These are phyloP conservation scores for Coprinellus micaceus DNA, from an alignment of 768 basidiomycete genomes.

Conservation along the genomic window DNA sequence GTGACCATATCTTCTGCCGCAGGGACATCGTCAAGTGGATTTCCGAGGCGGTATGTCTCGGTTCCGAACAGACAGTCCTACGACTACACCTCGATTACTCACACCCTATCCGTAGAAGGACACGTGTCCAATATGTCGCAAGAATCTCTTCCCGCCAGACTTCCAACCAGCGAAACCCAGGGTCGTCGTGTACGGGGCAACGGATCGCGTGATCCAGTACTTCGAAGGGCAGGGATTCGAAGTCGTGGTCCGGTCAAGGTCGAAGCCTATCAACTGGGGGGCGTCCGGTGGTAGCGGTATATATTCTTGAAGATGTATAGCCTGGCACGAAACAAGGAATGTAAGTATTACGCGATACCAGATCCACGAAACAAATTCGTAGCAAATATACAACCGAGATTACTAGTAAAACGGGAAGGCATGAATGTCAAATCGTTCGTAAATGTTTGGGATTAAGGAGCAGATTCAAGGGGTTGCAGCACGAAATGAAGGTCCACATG, in stretches of 20 bases:
- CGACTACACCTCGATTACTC: not conserved
- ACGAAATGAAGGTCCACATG: too few relatives aligned
- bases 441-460: too few relatives aligned
- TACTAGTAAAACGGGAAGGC: too few relatives aligned
- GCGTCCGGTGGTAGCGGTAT: not conserved
- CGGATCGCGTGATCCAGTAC: not conserved
- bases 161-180: not conserved
- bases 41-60: conserved; percentile 49
- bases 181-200: not conserved
- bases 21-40: not conserved
- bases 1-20: not conserved
- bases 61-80: conserved; percentile 55
- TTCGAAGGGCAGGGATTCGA: not conserved
- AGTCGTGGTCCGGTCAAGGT: not conserved
- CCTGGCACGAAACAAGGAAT: not conserved
- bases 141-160: conserved; percentile 11
- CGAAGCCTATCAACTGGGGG: not conserved
- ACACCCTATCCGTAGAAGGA: conserved; percentile 8
- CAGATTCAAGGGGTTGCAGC: too few relatives aligned
- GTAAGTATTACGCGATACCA: not conserved
- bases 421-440: too few relatives aligned
- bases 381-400: too few relatives aligned
- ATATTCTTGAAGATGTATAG: not conserved
- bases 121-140: conserved; percentile 15
- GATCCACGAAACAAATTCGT: not conserved